These are phyloP conservation scores for Rhinocladiella similis DNA, from an alignment of 2,329 filamentous ascomycete genomes.

Conservation along the genomic window DNA sequence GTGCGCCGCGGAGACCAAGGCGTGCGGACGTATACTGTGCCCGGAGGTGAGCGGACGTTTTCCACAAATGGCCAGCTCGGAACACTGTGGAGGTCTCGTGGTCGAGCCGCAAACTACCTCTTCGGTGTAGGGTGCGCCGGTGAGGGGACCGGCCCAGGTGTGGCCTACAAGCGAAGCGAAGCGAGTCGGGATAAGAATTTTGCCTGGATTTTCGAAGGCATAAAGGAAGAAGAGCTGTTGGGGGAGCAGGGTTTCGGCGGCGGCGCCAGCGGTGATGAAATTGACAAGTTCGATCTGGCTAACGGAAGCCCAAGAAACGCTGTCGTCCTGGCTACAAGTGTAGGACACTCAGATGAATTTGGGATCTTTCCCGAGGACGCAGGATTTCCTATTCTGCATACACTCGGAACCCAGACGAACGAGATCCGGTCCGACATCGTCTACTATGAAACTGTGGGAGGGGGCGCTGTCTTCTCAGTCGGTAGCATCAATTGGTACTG, in stretches of 20 bases:
- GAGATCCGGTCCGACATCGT: slow-evolving; percentile 28
- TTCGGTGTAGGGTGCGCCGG: slow-evolving; percentile 35
- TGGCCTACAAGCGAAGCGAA: slow-evolving; percentile 29
- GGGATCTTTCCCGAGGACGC: slow-evolving; percentile 9
- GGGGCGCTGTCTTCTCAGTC: slow-evolving; percentile 30
- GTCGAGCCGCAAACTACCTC: slow-evolving; percentile 33
- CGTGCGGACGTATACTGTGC: slow-evolving; percentile 32
- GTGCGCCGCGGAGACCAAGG: slow-evolving; percentile 36
- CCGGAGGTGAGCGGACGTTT: slow-evolving; percentile 33
- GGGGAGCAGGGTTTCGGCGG: slow-evolving; percentile 32
- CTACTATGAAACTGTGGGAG: slow-evolving; percentile 26
- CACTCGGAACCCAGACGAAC: slow-evolving; percentile 24
- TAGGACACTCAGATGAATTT: slow-evolving; percentile 20
- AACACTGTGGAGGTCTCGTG: slow-evolving; percentile 36
- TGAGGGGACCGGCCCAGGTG: slow-evolving; percentile 33
- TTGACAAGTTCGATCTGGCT: slow-evolving; percentile 35
- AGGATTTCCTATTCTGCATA: slow-evolving; percentile 28
- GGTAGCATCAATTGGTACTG: slow-evolving; percentile 33
- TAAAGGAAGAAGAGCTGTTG: slow-evolving; percentile 23
- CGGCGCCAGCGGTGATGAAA: slow-evolving; percentile 38
- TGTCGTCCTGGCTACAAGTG: slow-evolving; percentile 31
- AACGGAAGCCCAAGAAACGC: slow-evolving; percentile 34
- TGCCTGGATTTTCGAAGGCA: slow-evolving; percentile 25
- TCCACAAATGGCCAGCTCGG: slow-evolving; percentile 34
- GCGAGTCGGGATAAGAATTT: not conserved